Conservation (phyloP, 2,329 filamentous ascomycete genomes). For the Penicillium olsonii region DNA sequence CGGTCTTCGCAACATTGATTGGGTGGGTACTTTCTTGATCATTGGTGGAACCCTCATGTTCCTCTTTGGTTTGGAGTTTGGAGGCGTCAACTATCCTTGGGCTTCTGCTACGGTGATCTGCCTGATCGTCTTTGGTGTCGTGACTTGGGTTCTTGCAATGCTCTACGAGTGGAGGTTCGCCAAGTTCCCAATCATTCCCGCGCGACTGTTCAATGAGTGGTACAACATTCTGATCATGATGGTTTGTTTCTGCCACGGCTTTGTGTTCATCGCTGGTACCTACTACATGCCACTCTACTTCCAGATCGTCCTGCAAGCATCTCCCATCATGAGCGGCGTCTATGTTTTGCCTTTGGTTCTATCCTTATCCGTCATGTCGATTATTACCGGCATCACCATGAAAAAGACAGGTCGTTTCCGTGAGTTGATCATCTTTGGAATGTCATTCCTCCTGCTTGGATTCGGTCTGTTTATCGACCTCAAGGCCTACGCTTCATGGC, state of each 20-base stretch:
- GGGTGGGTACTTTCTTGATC: constrained; percentile 64
- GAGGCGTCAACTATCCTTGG: constrained; percentile 76
- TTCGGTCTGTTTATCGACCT: constrained; percentile 66
- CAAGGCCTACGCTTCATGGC: constrained; percentile 54
- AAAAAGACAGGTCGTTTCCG: constrained; percentile 71
- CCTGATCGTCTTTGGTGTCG: constrained; percentile 71
- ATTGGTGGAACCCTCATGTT: constrained; percentile 82
- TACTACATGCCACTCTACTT: constrained; percentile 88
- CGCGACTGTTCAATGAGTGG: constrained; percentile 66
- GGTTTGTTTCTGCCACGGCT: constrained; percentile 71
- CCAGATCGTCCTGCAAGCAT: constrained; percentile 70
- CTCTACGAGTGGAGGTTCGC: constrained; percentile 73
- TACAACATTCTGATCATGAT: constrained; percentile 67
- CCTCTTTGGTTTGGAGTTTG: constrained; percentile 81
- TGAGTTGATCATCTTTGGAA: constrained; percentile 60
- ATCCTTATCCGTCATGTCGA: constrained; percentile 65
- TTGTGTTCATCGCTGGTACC: constrained; percentile 73
- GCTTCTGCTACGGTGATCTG: constrained; percentile 72
- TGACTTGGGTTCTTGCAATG: constrained; percentile 66
- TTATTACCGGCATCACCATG: constrained; percentile 65
- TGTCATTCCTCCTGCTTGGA: constrained; percentile 63
- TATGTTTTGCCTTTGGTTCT: constrained; percentile 72
- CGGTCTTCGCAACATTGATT: constrained; percentile 64
- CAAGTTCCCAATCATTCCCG: constrained; percentile 75
- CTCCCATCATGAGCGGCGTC: constrained; percentile 71